Conservation (phyloP, 2,329 filamentous ascomycete genomes). For the Emergomyces orientalis region DNA sequence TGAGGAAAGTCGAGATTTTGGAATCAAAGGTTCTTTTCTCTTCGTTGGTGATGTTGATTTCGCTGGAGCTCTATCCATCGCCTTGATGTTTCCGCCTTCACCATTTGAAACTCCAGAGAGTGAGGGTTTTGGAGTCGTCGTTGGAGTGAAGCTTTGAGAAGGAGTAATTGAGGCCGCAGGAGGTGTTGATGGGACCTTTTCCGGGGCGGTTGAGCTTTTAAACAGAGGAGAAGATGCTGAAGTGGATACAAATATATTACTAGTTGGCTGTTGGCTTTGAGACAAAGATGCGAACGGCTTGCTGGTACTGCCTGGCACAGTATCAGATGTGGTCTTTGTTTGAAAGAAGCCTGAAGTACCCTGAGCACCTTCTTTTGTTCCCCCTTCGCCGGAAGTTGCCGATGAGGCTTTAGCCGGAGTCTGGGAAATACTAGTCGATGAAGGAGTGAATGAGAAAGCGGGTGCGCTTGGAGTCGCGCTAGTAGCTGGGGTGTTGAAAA, state of each 20-base stretch:
- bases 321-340: constrained; percentile 4
- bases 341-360: constrained; percentile 1
- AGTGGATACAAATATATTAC: background rate
- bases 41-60: background rate
- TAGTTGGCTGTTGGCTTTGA: background rate
- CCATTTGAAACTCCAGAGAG: constrained; percentile 12
- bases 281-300: constrained; percentile 6
- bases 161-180: constrained; percentile 17
- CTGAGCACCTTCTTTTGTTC: background rate
- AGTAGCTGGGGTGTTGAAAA: constrained; percentile 8
- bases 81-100: constrained; percentile 8
- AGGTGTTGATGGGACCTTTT: constrained; percentile 15
- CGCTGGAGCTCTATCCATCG: background rate
- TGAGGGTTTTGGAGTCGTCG: constrained; percentile 19
- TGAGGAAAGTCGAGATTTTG: constrained; percentile 4
- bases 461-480: constrained; percentile 2
- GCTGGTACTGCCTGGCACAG: background rate
- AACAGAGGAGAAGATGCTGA: constrained; percentile 13
- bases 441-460: background rate
- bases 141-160: constrained; percentile 2
- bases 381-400: background rate
- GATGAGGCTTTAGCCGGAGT: background rate
- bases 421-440: constrained; percentile 2
- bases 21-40: constrained; percentile 1
- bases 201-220: constrained; percentile 23